Evolutionary conservation across 345 rosid species (phyloP), one percentile per base, ranked within the genome.

Genomic region (Murraya paniculata): DNA sequence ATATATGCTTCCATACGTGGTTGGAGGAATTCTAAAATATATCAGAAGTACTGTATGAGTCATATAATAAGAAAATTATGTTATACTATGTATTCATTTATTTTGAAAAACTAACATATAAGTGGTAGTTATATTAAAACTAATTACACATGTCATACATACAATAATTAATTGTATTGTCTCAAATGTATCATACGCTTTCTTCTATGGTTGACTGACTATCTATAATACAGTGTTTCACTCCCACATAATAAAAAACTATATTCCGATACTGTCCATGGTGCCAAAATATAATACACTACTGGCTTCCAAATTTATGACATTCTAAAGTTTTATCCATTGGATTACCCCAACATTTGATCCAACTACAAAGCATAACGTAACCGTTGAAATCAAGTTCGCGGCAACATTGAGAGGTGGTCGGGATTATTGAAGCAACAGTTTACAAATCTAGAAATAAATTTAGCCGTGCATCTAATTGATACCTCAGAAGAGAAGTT

Each of bases 21-120:
- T 39, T 39, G 1, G 0, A 39, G 0, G 1, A 39, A 39, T 9
- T 9, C 0, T 39, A 39, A 0, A 39, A 39, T 39, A 9, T 2
- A 9, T 39, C 2, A 0, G 2, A 39, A 0, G 13, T 9, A 39
- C 0, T 0, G 2, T 39, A 1, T 39, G 45, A 39, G 45, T 0
- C 13, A 2, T 2, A 39, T 9, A 39, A 2, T 2, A 39, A 39
- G 4, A 2, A 39, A 39, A 9, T 2, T 0, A 9, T 39, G 2
- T 39, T 39, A 39, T 9, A 4, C 0, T 1, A 39, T 39, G 2
- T 9, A 0, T 39, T 39, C 3, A 39, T 39, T 39, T 39, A 39
- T 39, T 39, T 39, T 39, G 0, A 9, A 39, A 39, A 39, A 39
- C 4, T 9, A 39, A 9, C 38, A 36, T 5, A 8, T 2, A 36